Evolutionary conservation across 2,329 filamentous ascomycete genomes (phyloP).

Genomic region (Fusarium algeriense): DNA sequence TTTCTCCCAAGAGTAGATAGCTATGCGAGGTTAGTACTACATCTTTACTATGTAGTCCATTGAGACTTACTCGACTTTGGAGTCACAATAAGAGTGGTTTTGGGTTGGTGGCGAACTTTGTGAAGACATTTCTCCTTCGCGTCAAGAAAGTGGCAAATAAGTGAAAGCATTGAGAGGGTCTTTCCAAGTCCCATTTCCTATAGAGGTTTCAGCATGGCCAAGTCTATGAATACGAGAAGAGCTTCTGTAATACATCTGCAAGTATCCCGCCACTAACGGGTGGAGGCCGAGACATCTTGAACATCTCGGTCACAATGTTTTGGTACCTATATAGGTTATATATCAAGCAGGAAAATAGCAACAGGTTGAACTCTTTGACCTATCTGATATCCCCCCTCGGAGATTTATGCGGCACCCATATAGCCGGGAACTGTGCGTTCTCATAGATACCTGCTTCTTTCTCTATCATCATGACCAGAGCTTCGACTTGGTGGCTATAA

Average conservation of each 20-base stretch:
- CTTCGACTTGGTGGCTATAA: slow-evolving; percentile 7
- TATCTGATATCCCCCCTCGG: neutral
- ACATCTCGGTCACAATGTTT: neutral
- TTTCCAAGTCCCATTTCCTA: slow-evolving; percentile 6
- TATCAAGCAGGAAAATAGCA: neutral
- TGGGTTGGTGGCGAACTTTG: neutral
- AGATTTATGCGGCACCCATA: neutral
- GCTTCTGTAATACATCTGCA: slow-evolving; percentile 44
- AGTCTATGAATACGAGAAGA: neutral
- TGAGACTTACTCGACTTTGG: slow-evolving; percentile 3
- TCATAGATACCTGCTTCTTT: neutral
- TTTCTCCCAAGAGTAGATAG: neutral
- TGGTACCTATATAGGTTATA: neutral
- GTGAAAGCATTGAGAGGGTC: neutral
- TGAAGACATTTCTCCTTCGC: neutral
- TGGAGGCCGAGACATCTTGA: neutral
- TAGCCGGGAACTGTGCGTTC: neutral
- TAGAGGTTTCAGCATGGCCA: neutral
- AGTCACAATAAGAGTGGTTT: neutral
- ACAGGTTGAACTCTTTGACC: neutral
- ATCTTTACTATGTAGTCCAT: neutral
- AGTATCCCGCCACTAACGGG: slow-evolving; percentile 47
- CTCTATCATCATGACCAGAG: slow-evolving; percentile 11
- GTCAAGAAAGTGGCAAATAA: slow-evolving; percentile 8
- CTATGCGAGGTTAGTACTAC: neutral